Percentiles rank a stretch among this genome's conserved stretches.
Conservation (phyloP, 257 asterid species). For the Primulina tabacum region DNA sequence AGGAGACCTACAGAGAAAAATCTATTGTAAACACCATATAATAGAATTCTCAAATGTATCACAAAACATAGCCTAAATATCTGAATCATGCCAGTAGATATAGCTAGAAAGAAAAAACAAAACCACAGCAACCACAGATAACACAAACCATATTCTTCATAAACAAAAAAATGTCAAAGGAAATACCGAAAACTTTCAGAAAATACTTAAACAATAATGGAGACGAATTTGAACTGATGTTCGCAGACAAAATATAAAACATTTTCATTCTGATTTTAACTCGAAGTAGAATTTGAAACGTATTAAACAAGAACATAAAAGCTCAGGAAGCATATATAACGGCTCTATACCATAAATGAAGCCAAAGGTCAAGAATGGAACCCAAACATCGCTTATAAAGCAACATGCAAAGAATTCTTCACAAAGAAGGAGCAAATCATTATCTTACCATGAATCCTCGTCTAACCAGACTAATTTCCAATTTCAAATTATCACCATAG, state of each 20-base stretch:
- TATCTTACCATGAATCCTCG: not conserved
- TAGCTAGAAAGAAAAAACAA: conserved; percentile 10
- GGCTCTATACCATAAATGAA: not conserved
- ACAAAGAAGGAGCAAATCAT: not conserved
- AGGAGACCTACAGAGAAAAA: conserved; percentile 63
- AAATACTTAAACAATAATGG: no score
- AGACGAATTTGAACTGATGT: no score
- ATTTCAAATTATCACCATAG: conserved; percentile 8
- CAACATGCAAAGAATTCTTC: conserved; percentile 2
- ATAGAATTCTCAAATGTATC: not conserved
- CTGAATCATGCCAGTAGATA: conserved; percentile 10
- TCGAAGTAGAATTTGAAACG: not conserved
- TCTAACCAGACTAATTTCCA: not conserved
- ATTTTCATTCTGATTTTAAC: not conserved
- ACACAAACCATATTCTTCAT: no score
- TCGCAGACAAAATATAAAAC: no score
- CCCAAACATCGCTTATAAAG: not conserved
- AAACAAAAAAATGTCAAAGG: no score
- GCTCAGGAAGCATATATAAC: no score
- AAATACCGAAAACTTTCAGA: no score
- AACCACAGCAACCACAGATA: not conserved
- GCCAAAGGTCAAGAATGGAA: not conserved
- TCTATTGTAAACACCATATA: conserved; percentile 25
- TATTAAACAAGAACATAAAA: no score
- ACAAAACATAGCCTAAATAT: not conserved